Percentiles rank a stretch among this genome's conserved stretches.
Evolutionary conservation across 441 rosid species (phyloP).

Genomic region (Gossypium lobatum): DNA sequence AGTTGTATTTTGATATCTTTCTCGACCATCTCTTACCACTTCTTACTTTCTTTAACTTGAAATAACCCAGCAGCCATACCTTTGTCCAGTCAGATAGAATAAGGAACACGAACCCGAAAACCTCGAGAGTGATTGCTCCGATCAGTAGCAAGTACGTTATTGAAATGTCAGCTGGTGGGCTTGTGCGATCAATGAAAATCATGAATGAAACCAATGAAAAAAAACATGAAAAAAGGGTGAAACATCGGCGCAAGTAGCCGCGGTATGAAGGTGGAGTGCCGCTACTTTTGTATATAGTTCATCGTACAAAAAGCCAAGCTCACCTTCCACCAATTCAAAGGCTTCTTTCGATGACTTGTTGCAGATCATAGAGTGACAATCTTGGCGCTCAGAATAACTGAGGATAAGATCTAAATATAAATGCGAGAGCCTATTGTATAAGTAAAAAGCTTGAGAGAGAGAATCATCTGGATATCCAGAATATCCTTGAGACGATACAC

Average conservation of each 20-base stretch:
- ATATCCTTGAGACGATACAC: background rate
- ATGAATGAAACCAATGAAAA: background rate
- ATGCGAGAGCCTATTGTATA: constrained; percentile 30
- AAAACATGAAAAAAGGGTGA: constrained; percentile 4
- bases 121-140: constrained; percentile 37
- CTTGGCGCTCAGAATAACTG: constrained; percentile 27
- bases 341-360: constrained; percentile 10
- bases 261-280: constrained; percentile 20
- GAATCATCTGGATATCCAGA: background rate
- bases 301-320: constrained; percentile 48
- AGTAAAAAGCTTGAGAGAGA: constrained; percentile 23
- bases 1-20: constrained; percentile 24
- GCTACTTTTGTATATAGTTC: constrained; percentile 51
- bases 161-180: background rate
- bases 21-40: constrained; percentile 28
- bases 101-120: constrained; percentile 20
- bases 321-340: constrained; percentile 34
- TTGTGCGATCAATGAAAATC: background rate
- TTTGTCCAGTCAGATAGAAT: constrained; percentile 36
- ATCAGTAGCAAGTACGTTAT: constrained; percentile 33
- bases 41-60: background rate
- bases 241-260: background rate
- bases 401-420: constrained; percentile 44
- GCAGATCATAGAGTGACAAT: constrained; percentile 12
- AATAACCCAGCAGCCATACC: background rate